Evolutionary conservation across 163 green algal genomes (phyloP), one percentile per base, ranked within the genome.

Genomic region (Chlorella variabilis): DNA sequence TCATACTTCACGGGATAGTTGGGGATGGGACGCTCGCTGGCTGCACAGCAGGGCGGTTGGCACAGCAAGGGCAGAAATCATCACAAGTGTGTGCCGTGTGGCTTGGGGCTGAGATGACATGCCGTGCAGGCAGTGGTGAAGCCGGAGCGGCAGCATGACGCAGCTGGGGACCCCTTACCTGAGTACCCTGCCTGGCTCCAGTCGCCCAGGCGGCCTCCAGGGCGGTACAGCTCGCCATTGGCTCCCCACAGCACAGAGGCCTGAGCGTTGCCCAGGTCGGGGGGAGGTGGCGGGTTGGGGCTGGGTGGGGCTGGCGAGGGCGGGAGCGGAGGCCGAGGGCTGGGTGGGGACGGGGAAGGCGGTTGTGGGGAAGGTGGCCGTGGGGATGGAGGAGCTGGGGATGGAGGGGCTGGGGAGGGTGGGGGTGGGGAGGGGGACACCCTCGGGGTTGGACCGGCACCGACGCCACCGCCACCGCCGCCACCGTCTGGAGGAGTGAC

Each of bases 101-200:
- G 23, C 11, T 31, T 8, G 33, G 33, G 17, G 45, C 11, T 54
- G 11, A 54, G 15, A 54, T 54, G 45, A 11, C 15, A 11, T 23
- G 45, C 63, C 34, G 21, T 34, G 21, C 9, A 27, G 34, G 3
- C 20, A 8, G 3, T 13, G 31, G 15, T 23, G 23, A 20, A 54
- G 36, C 63, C 21, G 20, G 34, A 4, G 31, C 29, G 2, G 61
- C 62, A 71, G 15, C 31, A 36, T 20, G 9, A 3, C 11, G 45
- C 45, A 54, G 45, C 45, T 23, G 45, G 45, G 15, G 45, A 54
- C 11, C 15, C 1, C 49, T 54, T 49, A 80, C 73, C 73, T 31
- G 39, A 18, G n/a, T 70, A 80, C 0, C 73, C 73, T 3, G 73
- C 73, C 36, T 70, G 38, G 73, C 73, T 80, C 73, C 73, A 80